Evolutionary conservation across 306 rosid genomes (phyloP).

Genomic region (Cicer cuneatum): DNA sequence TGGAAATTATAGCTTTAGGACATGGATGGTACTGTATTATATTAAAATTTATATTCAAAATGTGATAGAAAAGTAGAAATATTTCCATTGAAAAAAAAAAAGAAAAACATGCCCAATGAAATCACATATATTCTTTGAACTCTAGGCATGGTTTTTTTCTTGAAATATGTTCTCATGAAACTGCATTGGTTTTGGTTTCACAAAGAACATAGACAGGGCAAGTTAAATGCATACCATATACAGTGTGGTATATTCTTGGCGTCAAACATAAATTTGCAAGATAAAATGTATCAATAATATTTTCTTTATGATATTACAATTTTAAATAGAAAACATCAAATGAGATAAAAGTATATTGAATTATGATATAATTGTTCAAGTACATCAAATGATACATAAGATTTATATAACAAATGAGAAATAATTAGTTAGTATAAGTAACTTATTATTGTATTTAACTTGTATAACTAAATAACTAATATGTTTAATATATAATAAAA

Average conservation of each 20-base stretch:
- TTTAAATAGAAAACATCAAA: too few species aligned
- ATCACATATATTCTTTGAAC: conserved; percentile 6
- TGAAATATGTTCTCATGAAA: neutral
- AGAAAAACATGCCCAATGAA: neutral
- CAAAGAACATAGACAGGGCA: neutral
- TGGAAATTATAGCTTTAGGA: conserved; percentile 28
- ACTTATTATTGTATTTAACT: too few species aligned
- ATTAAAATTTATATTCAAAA: conserved; percentile 13
- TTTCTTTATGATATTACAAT: too few species aligned
- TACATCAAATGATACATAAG: too few species aligned
- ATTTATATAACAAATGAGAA: too few species aligned
- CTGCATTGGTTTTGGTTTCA: neutral
- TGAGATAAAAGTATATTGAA: too few species aligned
- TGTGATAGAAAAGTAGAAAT: conserved; percentile 24
- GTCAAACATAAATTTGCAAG: too few species aligned
- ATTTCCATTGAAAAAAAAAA: neutral
- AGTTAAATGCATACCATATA: neutral
- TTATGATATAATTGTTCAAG: too few species aligned
- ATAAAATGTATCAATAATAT: too few species aligned
- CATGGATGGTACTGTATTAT: conserved; percentile 25
- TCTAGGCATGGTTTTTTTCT: neutral
- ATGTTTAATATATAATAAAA: too few species aligned
- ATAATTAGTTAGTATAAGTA: too few species aligned
- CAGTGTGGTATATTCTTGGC: neutral
- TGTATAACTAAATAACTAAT: too few species aligned